A percentile compares a stretch with the other conserved stretches of the same genome.
Conservation (phyloP, 805 yeast species). For the Myxozyma sirexii region DNA sequence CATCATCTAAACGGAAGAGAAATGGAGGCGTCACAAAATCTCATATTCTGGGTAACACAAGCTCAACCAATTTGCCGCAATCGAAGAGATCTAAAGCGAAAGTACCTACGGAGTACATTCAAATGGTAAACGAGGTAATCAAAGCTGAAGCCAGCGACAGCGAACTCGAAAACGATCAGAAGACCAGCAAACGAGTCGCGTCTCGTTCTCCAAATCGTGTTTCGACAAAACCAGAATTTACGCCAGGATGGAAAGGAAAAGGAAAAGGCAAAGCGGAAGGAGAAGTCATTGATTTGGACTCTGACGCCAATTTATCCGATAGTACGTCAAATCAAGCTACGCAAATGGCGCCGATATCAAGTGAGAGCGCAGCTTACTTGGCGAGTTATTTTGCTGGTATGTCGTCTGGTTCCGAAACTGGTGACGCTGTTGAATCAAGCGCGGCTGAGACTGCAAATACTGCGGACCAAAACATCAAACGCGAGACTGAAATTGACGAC, state of each 20-base stretch:
- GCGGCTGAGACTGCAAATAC: background rate
- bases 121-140: constrained; percentile 28
- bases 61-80: background rate
- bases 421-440: background rate
- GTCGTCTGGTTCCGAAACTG: constrained; percentile 10
- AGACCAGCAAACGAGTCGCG: background rate
- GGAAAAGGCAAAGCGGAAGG: constrained; percentile 17
- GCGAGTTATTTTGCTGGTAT: constrained; percentile 16
- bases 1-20: constrained; percentile 1
- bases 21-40: background rate
- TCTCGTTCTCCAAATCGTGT: background rate
- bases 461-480: too few relatives aligned
- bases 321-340: background rate
- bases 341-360: constrained; percentile 1
- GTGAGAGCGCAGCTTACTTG: constrained; percentile 8
- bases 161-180: background rate
- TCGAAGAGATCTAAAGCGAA: background rate
- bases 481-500: too few relatives aligned
- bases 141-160: background rate
- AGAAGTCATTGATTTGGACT: constrained; percentile 12
- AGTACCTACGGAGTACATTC: constrained; percentile 24
- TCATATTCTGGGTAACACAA: background rate
- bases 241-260: constrained; percentile 5
- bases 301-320: background rate
- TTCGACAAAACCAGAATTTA: background rate